Percentiles rank a stretch among this genome's conserved stretches.
These are phyloP conservation scores for Scytalidium sp. DNA, from an alignment of 2,329 filamentous ascomycete genomes.

Conservation along the genomic window DNA sequence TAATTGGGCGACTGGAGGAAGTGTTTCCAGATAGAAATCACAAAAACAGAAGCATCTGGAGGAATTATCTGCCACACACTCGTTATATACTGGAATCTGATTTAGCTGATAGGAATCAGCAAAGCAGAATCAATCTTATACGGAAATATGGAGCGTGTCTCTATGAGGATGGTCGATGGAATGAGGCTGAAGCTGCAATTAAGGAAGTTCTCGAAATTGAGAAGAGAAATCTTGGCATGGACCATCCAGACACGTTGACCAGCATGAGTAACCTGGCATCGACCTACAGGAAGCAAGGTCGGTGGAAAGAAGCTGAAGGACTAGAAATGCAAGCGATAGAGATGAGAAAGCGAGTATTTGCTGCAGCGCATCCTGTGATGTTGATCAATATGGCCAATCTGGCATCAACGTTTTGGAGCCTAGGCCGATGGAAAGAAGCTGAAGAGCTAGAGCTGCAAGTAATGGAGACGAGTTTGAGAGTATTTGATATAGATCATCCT, in stretches of 20 bases:
- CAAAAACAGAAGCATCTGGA: slow-evolving; percentile 13
- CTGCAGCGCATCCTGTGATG: slow-evolving; percentile 2
- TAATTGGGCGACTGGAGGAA: slow-evolving; percentile 9
- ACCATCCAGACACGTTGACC: slow-evolving; percentile 10
- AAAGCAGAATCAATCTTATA: neutral
- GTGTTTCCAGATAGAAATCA: slow-evolving; percentile 10
- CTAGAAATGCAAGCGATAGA: slow-evolving; percentile 11
- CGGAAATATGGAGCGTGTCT: slow-evolving; percentile 3
- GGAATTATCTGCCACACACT: slow-evolving; percentile 12
- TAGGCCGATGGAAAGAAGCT: slow-evolving; percentile 10
- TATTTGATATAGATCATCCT: slow-evolving; percentile 9
- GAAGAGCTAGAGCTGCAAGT: slow-evolving; percentile 6
- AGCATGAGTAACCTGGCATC: slow-evolving; percentile 6
- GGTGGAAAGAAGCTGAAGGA: slow-evolving; percentile 5
- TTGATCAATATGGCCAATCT: slow-evolving; percentile 11
- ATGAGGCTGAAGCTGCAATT: slow-evolving; percentile 5
- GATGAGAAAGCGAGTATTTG: slow-evolving; percentile 3
- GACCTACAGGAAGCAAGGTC: neutral
- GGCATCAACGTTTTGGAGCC: slow-evolving; percentile 7
- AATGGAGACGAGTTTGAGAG: slow-evolving; percentile 7
- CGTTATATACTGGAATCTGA: slow-evolving; percentile 3
- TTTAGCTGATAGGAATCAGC: slow-evolving; percentile 1
- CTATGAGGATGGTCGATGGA: slow-evolving; percentile 3
- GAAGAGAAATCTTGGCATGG: slow-evolving; percentile 6
- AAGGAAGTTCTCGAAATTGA: neutral